Evolutionary conservation across 768 basidiomycete genomes (phyloP).

Genomic region (Megacollybia marginata): DNA sequence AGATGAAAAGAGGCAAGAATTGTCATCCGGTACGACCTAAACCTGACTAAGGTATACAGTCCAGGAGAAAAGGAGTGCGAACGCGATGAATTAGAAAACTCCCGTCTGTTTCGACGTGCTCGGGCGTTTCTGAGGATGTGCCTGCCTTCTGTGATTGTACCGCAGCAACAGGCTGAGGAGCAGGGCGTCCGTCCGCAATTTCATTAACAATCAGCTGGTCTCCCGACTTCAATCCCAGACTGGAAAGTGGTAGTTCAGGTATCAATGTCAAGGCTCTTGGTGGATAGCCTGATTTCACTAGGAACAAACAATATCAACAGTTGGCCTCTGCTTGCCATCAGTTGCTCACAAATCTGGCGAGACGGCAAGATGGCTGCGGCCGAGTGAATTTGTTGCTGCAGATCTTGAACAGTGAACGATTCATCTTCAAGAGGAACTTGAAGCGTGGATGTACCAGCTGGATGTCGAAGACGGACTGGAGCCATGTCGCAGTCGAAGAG

Average conservation of each 20-base stretch:
- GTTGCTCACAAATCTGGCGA: constrained; percentile 66
- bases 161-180: constrained; percentile 7
- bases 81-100: constrained; percentile 73
- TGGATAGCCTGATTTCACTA: constrained; percentile 84
- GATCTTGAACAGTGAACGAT: constrained; percentile 57
- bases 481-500: too few relatives aligned
- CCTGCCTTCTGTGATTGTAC: constrained; percentile 14
- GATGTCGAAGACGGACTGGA: constrained; percentile 68
- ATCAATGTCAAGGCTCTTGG: constrained; percentile 65
- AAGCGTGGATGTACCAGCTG: constrained; percentile 75
- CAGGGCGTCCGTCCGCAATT: constrained; percentile 8
- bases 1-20: constrained; percentile 89
- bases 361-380: constrained; percentile 65
- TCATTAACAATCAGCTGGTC: constrained; percentile 83
- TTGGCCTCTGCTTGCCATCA: not conserved
- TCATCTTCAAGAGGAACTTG: constrained; percentile 46
- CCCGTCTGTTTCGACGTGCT: constrained; percentile 53
- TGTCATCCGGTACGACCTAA: constrained; percentile 93
- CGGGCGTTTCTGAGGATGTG: constrained; percentile 20
- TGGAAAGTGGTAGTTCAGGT: constrained; percentile 67
- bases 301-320: not conserved
- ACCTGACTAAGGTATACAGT: constrained; percentile 3
- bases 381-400: constrained; percentile 65
- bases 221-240: constrained; percentile 68
- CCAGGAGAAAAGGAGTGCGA: constrained; percentile 4